A percentile compares a stretch with the other conserved stretches of the same genome.
These are phyloP conservation scores for Rubus idaeus DNA, from an alignment of 306 rosid species.

Conservation along the genomic window DNA sequence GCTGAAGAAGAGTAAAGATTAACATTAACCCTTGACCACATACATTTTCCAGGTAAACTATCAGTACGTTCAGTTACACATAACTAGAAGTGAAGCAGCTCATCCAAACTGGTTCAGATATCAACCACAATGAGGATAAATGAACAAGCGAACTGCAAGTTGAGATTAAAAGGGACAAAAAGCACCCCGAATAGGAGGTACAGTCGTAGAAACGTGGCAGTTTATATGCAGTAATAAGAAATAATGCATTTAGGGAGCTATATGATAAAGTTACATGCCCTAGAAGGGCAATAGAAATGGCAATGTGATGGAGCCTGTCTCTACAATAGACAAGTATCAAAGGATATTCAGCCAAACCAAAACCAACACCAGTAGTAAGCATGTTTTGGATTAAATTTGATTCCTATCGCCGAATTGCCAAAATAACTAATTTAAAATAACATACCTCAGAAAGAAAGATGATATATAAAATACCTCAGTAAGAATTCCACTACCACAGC, in stretches of 20 bases:
- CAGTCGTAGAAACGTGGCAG: no score
- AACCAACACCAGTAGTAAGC: no score
- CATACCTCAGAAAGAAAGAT: not conserved
- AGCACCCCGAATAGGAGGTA: no score
- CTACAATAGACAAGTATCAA: no score
- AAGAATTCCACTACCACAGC: slow-evolving; percentile 97
- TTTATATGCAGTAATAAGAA: not conserved
- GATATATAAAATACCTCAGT: slow-evolving; percentile 54
- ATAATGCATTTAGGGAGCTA: no score
- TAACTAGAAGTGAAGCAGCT: not conserved
- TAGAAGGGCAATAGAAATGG: no score
- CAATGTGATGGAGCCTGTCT: no score
- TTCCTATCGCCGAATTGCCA: not conserved
- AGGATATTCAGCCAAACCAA: no score
- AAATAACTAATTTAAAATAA: not conserved
- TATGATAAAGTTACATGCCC: no score
- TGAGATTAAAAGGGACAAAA: no score
- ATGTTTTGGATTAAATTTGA: no score
- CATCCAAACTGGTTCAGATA: not conserved
- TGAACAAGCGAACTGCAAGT: no score
- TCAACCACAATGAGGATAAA: not conserved
- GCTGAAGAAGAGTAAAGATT: slow-evolving; percentile 50
- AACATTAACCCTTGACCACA: slow-evolving; percentile 6
- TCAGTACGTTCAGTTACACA: not conserved
- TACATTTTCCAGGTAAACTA: not conserved